Base-by-base conservation (phyloP, 73 alveolate genomes). In the Uronychia setigera region DNA sequence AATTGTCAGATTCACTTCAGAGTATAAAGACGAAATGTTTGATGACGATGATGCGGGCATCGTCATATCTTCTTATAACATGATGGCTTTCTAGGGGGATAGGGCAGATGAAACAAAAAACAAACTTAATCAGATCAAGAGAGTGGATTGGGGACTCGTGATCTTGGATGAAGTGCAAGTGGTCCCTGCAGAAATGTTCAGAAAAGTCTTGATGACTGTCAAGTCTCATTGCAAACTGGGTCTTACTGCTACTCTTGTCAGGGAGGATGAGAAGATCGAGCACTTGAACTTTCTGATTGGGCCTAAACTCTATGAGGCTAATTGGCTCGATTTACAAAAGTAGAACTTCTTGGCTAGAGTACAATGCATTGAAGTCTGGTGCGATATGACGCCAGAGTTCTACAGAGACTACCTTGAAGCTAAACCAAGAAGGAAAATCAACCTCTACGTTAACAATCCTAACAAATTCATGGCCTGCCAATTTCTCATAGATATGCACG, bases 231-330 rank as follows among this genome's bases (percentile, higher is more conserved):
- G 99, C 83, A 96, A 97, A 83, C 88, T 98, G 78, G 99, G 99
- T 1, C 96, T 98, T 27, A 98, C 99, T 0, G 99, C 99, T n/a
- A 96, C 99, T 32, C 92, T 96, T 80, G 98, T 97, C 33, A 94
- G 99, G 87, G 99, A 97, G 83, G 99, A 98, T 87, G 87, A 92
- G 32, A 80, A 78, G 77, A 91, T 93, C 33, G 86, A 87, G 19
- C 95, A 94, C 81, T 90, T 97, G 31, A 96, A 96, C 84, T 96
- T 90, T 91, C 90, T 97, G 82, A 89, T 97, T 35, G 99, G 99
- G 19, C 99, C 99, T 29, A 98, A 98, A 82, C 96, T 96, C 33
- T 98, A 98, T 89, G 99, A 98, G 83, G 99, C 99, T 58, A 98
- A 97, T 87, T 98, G 99, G 99, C 93, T 95, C 33, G 99, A 98